phyloP scores from a whole-genome alignment of 371 early-diverging fungal genomes.

The Phascolomyces articulosus region DNA sequence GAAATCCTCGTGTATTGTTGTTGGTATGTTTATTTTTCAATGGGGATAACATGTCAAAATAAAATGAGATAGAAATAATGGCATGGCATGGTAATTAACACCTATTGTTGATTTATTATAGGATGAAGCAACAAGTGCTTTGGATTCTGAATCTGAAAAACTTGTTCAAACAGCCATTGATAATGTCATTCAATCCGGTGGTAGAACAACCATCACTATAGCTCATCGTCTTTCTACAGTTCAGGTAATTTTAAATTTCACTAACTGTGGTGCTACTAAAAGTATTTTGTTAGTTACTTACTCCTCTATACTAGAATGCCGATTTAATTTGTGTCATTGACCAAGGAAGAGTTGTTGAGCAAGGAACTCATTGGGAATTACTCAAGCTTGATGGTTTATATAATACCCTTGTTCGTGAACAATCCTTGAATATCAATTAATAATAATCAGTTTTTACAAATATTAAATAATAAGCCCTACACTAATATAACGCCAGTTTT shows the following conservation, averaged over 20 bases:
- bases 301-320: constrained; percentile 53
- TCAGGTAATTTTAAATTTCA: constrained; percentile 17
- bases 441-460: too few relatives aligned
- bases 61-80: too few relatives aligned
- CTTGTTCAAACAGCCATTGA: constrained; percentile 87
- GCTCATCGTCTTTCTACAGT: constrained; percentile 76
- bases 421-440: constrained; percentile 13
- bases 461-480: too few relatives aligned
- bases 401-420: constrained; percentile 41
- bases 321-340: constrained; percentile 79
- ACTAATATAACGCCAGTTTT: too few relatives aligned
- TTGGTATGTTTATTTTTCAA: constrained; percentile 48
- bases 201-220: constrained; percentile 70
- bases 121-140: constrained; percentile 94
- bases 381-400: constrained; percentile 47
- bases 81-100: too few relatives aligned
- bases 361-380: constrained; percentile 66
- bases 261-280: too few relatives aligned
- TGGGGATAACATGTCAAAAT: too few relatives aligned
- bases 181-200: constrained; percentile 55
- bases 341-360: constrained; percentile 65
- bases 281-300: background rate
- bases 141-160: constrained; percentile 88
- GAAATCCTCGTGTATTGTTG: constrained; percentile 83
- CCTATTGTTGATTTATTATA: too few relatives aligned